Conservation (phyloP, 106 monocot species). For the Dendrobium huoshanense region DNA sequence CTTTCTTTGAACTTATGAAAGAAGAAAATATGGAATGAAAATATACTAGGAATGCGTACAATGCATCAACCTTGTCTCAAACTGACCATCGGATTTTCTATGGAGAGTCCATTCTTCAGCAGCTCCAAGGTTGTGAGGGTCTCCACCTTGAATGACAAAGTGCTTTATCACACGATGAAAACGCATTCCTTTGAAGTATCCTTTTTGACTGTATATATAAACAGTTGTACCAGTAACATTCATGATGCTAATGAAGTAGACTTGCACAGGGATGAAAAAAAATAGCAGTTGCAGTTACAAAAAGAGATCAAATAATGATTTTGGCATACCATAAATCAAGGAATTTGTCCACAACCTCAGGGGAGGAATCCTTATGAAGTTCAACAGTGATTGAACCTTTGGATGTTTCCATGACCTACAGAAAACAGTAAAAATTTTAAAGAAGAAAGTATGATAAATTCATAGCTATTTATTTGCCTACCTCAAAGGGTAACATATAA, state of each 20-base stretch:
- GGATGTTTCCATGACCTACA: conserved; percentile 46
- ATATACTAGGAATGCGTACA: not conserved
- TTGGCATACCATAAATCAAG: conserved; percentile 44
- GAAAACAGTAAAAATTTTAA: not conserved
- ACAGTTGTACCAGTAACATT: not conserved
- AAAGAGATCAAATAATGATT: not conserved
- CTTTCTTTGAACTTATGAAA: not conserved
- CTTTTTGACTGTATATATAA: conserved; percentile 55
- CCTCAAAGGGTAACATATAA: not conserved
- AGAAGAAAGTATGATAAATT: not conserved
- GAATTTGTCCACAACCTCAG: conserved; percentile 57
- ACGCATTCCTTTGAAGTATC: conserved; percentile 81
- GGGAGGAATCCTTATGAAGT: conserved; percentile 52
- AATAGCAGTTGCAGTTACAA: not conserved
- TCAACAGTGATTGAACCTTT: conserved; percentile 61
- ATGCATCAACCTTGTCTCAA: conserved; percentile 47
- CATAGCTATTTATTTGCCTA: not conserved
- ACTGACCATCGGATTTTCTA: conserved; percentile 51
- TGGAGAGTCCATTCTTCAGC: conserved; percentile 84
- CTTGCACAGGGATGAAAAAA: not conserved
- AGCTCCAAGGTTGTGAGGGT: conserved; percentile 43
- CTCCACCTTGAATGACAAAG: conserved; percentile 91
- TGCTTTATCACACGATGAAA: conserved; percentile 90
- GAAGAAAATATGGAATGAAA: not conserved
- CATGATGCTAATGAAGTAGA: not conserved